phyloP scores from a whole-genome alignment of 202 grass and related monocot genomes.

The Schoenoplectus tabernaemontani region DNA sequence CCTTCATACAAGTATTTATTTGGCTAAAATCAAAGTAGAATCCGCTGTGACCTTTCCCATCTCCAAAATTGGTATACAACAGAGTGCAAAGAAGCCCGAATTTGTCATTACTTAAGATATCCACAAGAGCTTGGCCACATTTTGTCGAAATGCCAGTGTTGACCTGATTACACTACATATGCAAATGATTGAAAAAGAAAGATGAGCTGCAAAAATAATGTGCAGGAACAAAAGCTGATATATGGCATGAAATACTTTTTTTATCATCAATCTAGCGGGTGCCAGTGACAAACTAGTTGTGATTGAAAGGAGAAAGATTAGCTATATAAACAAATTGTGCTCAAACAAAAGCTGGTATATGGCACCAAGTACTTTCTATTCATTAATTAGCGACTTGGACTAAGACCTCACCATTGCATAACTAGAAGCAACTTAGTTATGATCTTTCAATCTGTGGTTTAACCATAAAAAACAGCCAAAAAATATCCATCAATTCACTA shows the following conservation, averaged over 20 bases:
- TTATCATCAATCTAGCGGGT: neutral
- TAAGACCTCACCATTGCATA: neutral
- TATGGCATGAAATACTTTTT: neutral
- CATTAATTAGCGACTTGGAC: neutral
- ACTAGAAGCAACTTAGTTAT: neutral
- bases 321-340: too few species aligned
- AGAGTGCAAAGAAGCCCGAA: conserved; percentile 70
- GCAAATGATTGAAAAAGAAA: neutral
- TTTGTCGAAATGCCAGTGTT: neutral
- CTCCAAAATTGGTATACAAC: conserved; percentile 53
- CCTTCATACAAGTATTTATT: conserved; percentile 72
- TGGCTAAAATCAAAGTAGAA: conserved; percentile 66
- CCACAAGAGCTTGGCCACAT: conserved; percentile 34
- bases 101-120: conserved; percentile 59
- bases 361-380: too few species aligned
- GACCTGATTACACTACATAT: conserved; percentile 1
- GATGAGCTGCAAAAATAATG: neutral
- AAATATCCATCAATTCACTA: neutral
- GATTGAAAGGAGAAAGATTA: too few species aligned
- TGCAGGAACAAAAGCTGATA: neutral
- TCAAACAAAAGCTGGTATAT: too few species aligned
- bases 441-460: neutral
- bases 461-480: neutral
- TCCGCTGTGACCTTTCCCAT: conserved; percentile 9
- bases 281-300: too few species aligned